Base-by-base conservation (phyloP, 108 stramenopile species). In the Schizochytrium sp. region DNA sequence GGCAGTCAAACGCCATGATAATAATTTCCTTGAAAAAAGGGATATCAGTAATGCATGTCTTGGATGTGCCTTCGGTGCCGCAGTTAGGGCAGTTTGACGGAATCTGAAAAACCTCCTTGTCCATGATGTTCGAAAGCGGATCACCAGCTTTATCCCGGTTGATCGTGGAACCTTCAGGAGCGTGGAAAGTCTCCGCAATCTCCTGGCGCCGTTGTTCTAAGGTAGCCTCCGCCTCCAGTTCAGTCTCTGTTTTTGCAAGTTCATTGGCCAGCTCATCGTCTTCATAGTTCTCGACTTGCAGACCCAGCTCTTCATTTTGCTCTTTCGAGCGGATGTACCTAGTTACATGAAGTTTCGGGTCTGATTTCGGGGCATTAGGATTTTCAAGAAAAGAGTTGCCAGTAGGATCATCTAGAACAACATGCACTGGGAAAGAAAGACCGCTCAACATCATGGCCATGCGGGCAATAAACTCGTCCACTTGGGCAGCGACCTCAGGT, bases 11-110 rank as follows among this genome's bases (percentile, higher is more conserved):
- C 50, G 92, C 89, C 97, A 98, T 98, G 88, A 98, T 94, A 59
- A 98, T 94, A 57, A 96, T 89, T 73, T 98, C 96, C 93, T 97
- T 97, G 91, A 98, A 98, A 90, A 97, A 96, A 17, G 98, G 98
- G 87, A 98, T 95, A 88, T 96, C 88, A 7, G 95, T 94, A 19
- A 96, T 56, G 88, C 96, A 96, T 92, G 95, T 97, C n/a, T 92
- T 49, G 40, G 88, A 57, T 47, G 91, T 89, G 3, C 93, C 94
- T 47, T 57, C 72, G 3, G 28, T 58, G 38, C 28, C 46, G 91
- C 94, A 94, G 90, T 90, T 72, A 44, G 92, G 92, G 88, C 94
- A 94, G 87, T 13, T 0, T 40, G 89, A 56, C 44, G 72, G 89
- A 60, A 93, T 88, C 13, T 4, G 44, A 58, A 89, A 61, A 58